phyloP scores from a whole-genome alignment of 345 rosid genomes.

The Acer saccharum region DNA sequence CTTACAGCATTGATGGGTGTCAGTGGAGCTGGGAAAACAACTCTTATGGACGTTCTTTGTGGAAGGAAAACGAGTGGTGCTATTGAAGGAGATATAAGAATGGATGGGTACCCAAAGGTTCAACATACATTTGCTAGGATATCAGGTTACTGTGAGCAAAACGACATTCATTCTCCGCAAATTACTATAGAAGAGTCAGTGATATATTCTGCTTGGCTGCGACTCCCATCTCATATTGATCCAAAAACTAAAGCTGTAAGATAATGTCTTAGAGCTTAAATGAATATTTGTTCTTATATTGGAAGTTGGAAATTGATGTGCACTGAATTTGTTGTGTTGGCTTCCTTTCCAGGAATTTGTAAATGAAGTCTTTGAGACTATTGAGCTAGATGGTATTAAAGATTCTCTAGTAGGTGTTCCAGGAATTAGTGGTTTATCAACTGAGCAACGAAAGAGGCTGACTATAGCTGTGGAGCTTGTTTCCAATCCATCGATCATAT shows the following conservation, averaged over 20 bases:
- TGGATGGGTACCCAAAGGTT: conserved; percentile 46
- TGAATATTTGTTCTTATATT: background rate
- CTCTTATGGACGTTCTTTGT: conserved; percentile 51
- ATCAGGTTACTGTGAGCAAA: conserved; percentile 55
- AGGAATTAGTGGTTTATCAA: conserved; percentile 5
- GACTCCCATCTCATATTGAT: conserved; percentile 40
- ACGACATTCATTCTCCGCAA: conserved; percentile 43
- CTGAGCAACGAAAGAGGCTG: conserved; percentile 7
- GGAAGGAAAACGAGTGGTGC: conserved; percentile 50
- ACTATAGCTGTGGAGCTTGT: conserved; percentile 13
- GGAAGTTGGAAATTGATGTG: background rate
- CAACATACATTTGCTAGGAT: conserved; percentile 48
- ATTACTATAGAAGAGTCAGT: conserved; percentile 52
- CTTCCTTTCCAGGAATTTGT: background rate
- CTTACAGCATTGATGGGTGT: conserved; percentile 57
- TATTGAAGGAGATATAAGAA: conserved; percentile 45
- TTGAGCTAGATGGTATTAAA: background rate
- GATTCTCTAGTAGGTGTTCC: background rate
- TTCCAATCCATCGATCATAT: conserved; percentile 7
- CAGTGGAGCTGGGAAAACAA: conserved; percentile 59
- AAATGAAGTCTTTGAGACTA: background rate
- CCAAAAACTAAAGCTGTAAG: conserved; percentile 38
- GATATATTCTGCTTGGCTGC: conserved; percentile 48
- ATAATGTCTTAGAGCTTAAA: background rate
- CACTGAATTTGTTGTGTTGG: background rate